Conservation (phyloP, 345 rosid genomes). For the Mercurialis annua region DNA sequence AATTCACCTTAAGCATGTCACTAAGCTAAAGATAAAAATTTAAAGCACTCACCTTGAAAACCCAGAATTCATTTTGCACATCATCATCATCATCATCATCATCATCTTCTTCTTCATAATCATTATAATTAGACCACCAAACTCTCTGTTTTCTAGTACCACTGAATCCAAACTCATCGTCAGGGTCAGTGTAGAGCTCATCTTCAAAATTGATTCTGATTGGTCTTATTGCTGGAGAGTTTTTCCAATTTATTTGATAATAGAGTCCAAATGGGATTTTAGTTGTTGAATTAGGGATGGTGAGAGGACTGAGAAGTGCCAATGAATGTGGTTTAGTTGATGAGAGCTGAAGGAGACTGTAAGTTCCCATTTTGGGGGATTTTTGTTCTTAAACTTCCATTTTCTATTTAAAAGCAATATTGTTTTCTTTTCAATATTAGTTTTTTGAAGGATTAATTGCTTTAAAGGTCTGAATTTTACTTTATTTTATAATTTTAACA, state of each 20-base stretch:
- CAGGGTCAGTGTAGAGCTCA: conserved; percentile 20
- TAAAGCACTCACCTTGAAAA: conserved; percentile 50
- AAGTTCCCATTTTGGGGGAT: conserved; percentile 5
- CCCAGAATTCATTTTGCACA: conserved; percentile 45
- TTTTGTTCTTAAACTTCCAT: no score
- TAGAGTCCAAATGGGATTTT: not conserved
- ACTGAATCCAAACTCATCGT: conserved; percentile 25
- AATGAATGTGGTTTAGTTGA: conserved; percentile 2
- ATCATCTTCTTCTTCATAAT: conserved; percentile 25
- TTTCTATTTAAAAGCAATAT: no score
- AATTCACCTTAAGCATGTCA: no score
- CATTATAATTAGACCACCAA: conserved; percentile 27
- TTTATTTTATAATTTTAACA: no score
- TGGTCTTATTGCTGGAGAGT: conserved; percentile 2
- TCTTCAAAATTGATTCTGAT: conserved; percentile 18
- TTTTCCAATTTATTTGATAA: not conserved
- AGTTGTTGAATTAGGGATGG: not conserved
- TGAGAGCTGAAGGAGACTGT: not conserved
- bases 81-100: conserved; percentile 35
- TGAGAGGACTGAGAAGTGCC: conserved; percentile 7
- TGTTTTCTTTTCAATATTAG: no score
- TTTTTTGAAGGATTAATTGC: no score
- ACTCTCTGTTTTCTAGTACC: conserved; percentile 15
- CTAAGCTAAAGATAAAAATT: not conserved
- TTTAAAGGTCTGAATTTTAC: no score